These are phyloP conservation scores for Tillandsia fasciculata DNA, from an alignment of 176 grass and related monocot genomes.

Conservation along the genomic window DNA sequence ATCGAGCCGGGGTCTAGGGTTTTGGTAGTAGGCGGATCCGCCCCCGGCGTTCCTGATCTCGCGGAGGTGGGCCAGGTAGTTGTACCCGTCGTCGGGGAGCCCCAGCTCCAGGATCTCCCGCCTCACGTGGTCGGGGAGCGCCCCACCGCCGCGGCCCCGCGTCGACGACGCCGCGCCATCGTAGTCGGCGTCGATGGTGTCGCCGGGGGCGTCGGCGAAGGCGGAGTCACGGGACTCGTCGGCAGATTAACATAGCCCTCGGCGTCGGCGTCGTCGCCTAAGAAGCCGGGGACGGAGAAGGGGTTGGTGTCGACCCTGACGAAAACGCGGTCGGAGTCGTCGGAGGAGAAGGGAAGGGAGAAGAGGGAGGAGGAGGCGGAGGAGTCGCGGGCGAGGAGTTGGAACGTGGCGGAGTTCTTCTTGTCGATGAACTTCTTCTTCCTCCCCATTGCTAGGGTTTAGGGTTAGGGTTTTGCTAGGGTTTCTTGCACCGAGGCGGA, in stretches of 20 bases:
- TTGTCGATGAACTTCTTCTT: slow-evolving; percentile 38
- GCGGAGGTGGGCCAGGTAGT: slow-evolving; percentile 78
- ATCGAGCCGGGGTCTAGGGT: slow-evolving; percentile 36
- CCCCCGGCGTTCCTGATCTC: slow-evolving; percentile 71
- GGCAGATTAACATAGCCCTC: slow-evolving; percentile 14
- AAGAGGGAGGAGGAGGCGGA: slow-evolving; percentile 26
- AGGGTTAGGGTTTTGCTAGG: not conserved
- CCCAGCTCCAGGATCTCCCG: slow-evolving; percentile 81
- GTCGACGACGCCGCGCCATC: not conserved
- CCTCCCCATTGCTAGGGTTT: slow-evolving; percentile 10
- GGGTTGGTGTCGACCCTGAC: slow-evolving; percentile 73
- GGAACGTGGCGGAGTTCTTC: slow-evolving; percentile 77
- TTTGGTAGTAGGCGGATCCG: slow-evolving; percentile 54
- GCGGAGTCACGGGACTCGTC: slow-evolving; percentile 12
- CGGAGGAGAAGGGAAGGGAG: not conserved
- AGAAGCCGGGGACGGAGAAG: slow-evolving; percentile 57
- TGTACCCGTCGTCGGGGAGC: slow-evolving; percentile 92
- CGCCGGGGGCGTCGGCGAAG: slow-evolving; percentile 25
- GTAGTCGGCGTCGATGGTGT: slow-evolving; percentile 5
- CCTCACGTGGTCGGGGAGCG: slow-evolving; percentile 42
- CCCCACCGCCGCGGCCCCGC: not conserved
- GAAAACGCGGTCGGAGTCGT: slow-evolving; percentile 53
- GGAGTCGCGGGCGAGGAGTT: slow-evolving; percentile 62
- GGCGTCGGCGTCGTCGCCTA: slow-evolving; percentile 1
- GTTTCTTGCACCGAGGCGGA: not conserved